These are phyloP conservation scores for Rosa persica DNA, from an alignment of 306 rosid species.

Conservation along the genomic window DNA sequence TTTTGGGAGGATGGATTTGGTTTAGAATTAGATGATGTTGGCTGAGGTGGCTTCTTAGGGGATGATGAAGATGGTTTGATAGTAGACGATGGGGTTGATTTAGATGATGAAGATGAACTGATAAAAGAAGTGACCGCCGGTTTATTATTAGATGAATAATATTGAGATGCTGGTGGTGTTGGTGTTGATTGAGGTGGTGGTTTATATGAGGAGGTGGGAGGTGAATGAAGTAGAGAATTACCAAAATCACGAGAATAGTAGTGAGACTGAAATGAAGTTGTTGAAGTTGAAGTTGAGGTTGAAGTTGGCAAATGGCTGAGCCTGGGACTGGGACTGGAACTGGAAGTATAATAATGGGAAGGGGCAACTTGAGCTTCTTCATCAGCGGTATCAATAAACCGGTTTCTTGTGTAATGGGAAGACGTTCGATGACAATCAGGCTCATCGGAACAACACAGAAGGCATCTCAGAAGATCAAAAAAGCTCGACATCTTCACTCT, in stretches of 20 bases:
- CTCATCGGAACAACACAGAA: slow-evolving; percentile 26
- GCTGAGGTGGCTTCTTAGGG: not conserved
- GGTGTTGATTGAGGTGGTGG: not conserved
- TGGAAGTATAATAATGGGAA: not conserved
- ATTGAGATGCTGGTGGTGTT: not conserved
- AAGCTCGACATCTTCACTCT: not conserved
- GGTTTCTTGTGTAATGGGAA: not conserved
- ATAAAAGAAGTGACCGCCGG: not conserved
- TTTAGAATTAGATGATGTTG: not conserved
- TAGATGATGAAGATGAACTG: not conserved
- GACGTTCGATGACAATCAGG: not conserved
- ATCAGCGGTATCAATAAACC: not conserved
- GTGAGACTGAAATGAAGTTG: not conserved
- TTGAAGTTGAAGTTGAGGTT: not conserved
- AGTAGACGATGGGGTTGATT: not conserved
- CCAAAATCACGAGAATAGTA: not conserved
- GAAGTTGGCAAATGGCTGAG: not conserved
- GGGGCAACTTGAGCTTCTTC: not conserved
- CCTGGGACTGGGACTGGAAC: not conserved
- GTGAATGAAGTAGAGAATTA: not conserved
- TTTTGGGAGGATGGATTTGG: not conserved
- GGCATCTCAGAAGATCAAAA: slow-evolving; percentile 8
- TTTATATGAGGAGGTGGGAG: not conserved
- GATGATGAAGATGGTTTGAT: not conserved
- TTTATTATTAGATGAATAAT: not conserved